These are phyloP conservation scores for Falciphora oryzae DNA, from an alignment of 2,329 filamentous ascomycete species.

Conservation along the genomic window DNA sequence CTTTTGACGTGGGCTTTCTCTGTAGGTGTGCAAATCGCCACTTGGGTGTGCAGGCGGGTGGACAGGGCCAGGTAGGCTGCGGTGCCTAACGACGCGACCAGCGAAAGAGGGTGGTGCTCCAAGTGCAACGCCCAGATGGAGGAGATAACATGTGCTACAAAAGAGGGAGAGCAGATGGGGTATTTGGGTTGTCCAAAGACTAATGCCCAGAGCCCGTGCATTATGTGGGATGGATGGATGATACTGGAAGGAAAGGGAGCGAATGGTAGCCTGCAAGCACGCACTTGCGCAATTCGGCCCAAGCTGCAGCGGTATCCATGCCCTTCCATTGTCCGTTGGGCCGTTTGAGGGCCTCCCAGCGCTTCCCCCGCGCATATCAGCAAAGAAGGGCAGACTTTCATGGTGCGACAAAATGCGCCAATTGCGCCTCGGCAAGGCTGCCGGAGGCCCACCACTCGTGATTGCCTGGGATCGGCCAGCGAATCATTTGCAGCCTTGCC, in stretches of 20 bases:
- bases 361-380: not conserved
- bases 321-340: not conserved
- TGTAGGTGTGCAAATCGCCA: not conserved
- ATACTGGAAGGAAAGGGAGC: not conserved
- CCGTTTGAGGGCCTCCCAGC: not conserved
- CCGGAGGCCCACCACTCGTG: not conserved
- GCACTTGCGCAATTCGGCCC: not conserved
- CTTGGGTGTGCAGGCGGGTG: not conserved
- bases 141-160: not conserved
- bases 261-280: not conserved
- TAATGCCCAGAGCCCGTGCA: not conserved
- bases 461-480: not conserved
- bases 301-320: not conserved
- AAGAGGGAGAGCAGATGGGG: not conserved
- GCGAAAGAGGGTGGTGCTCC: no score
- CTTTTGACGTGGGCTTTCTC: not conserved
- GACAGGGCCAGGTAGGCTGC: not conserved
- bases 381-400: not conserved
- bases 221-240: no score
- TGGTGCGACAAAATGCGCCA: not conserved
- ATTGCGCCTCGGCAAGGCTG: not conserved
- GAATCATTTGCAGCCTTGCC: not conserved
- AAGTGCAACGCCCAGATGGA: not conserved
- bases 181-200: not conserved
- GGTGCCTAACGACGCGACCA: no score